These are phyloP conservation scores for Daphne laureola DNA, from an alignment of 441 rosid genomes.

Conservation along the genomic window DNA sequence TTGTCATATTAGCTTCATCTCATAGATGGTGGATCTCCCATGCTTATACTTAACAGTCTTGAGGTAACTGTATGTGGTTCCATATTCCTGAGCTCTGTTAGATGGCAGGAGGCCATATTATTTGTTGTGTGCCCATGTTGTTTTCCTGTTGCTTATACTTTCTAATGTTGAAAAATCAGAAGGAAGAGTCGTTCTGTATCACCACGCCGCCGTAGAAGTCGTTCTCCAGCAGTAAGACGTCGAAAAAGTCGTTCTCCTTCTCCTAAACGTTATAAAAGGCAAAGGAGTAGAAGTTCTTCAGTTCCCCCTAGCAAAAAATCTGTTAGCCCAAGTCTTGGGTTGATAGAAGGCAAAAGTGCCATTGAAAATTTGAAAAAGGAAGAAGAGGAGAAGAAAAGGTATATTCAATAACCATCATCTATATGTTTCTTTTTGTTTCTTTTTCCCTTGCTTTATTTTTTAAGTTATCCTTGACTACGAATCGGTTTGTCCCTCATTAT, in stretches of 20 bases:
- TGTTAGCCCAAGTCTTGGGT: slow-evolving; percentile 60
- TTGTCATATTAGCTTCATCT: slow-evolving; percentile 85
- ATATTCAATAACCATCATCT: slow-evolving; percentile 18
- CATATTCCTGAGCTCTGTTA: slow-evolving; percentile 24
- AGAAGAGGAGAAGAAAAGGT: slow-evolving; percentile 93
- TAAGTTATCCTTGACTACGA: neutral
- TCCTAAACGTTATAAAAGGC: slow-evolving; percentile 66
- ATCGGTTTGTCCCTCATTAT: too few relatives aligned
- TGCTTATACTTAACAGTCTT: slow-evolving; percentile 66
- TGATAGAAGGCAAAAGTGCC: slow-evolving; percentile 55
- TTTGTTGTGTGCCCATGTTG: slow-evolving; percentile 19
- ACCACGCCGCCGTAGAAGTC: slow-evolving; percentile 60
- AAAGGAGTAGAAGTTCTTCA: slow-evolving; percentile 74
- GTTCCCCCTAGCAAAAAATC: slow-evolving; percentile 54
- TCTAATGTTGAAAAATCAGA: slow-evolving; percentile 41
- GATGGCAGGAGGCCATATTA: slow-evolving; percentile 34
- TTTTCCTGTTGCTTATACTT: slow-evolving; percentile 29
- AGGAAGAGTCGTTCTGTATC: slow-evolving; percentile 79
- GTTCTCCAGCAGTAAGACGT: slow-evolving; percentile 53
- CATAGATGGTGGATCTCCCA: slow-evolving; percentile 90
- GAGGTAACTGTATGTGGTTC: slow-evolving; percentile 89
- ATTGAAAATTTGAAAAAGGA: slow-evolving; percentile 66
- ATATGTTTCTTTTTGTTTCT: slow-evolving; percentile 2
- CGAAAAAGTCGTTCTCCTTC: slow-evolving; percentile 69
- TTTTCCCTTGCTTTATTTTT: slow-evolving; percentile 5